Evolutionary conservation across 768 basidiomycete genomes (phyloP).

Genomic region (Hypsizygus marmoreus): DNA sequence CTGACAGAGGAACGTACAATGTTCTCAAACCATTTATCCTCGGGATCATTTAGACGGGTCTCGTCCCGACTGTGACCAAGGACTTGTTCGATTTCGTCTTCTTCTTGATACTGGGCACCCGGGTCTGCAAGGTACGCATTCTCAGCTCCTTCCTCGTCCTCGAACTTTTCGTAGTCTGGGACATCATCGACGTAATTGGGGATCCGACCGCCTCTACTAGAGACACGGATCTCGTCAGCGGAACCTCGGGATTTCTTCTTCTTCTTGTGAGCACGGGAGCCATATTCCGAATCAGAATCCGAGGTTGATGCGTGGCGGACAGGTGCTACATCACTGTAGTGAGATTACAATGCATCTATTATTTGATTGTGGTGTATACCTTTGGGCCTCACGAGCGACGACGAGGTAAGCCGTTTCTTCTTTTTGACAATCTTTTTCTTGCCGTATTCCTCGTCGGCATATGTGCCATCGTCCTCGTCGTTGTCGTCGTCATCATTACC

Average conservation of each 20-base stretch:
- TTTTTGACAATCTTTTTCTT: slow-evolving; percentile 70
- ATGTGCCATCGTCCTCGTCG: slow-evolving; percentile 74
- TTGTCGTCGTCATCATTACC: slow-evolving; percentile 59
- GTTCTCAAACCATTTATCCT: slow-evolving; percentile 87
- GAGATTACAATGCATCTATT: slow-evolving; percentile 15
- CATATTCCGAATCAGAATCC: slow-evolving; percentile 88
- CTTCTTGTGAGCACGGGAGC: slow-evolving; percentile 78
- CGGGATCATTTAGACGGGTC: slow-evolving; percentile 69
- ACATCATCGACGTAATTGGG: slow-evolving; percentile 86
- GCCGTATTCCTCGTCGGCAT: slow-evolving; percentile 75
- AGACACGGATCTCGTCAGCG: slow-evolving; percentile 77
- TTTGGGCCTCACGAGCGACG: slow-evolving; percentile 55
- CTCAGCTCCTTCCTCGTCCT: slow-evolving; percentile 62
- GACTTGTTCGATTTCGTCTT: slow-evolving; percentile 92
- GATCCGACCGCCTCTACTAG: slow-evolving; percentile 72
- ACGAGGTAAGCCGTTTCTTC: slow-evolving; percentile 59
- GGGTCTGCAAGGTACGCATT: slow-evolving; percentile 59
- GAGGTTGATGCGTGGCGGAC: slow-evolving; percentile 60
- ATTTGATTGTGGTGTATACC: slow-evolving; percentile 45
- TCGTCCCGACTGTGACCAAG: slow-evolving; percentile 87
- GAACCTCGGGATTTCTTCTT: slow-evolving; percentile 68
- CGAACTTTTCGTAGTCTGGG: slow-evolving; percentile 74
- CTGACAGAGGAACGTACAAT: slow-evolving; percentile 53
- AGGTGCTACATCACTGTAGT: slow-evolving; percentile 34
- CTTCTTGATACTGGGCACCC: slow-evolving; percentile 57